Conservation (phyloP, 768 basidiomycete genomes). For the Suillus americanus region DNA sequence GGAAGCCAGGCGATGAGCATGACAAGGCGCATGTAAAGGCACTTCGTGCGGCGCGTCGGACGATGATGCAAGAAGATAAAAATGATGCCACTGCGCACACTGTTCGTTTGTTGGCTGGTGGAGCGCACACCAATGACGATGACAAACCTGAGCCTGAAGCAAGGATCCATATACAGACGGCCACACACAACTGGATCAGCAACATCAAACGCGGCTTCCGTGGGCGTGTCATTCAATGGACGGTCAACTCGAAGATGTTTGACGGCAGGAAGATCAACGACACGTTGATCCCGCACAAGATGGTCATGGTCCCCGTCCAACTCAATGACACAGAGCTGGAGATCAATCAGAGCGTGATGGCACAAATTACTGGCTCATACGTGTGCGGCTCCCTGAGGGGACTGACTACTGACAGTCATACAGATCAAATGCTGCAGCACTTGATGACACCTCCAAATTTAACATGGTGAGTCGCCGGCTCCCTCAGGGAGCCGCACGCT, state of each 20-base stretch:
- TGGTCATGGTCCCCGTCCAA: background rate
- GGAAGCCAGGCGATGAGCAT: slow-evolving; percentile 12
- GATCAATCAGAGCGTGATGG: background rate
- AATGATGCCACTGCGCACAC: background rate
- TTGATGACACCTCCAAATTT: background rate
- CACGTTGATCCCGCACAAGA: background rate
- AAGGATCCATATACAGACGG: background rate
- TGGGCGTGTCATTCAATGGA: background rate
- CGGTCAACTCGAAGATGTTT: background rate
- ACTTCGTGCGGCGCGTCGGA: background rate
- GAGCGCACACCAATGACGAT: background rate
- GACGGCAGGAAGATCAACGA: slow-evolving; percentile 1
- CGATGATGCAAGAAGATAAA: background rate
- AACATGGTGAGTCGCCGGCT: background rate
- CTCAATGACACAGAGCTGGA: background rate
- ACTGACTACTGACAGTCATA: background rate
- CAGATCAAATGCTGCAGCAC: background rate
- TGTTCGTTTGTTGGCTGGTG: background rate
- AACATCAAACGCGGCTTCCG: background rate
- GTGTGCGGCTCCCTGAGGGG: background rate
- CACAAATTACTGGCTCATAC: background rate
- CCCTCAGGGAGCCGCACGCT: background rate
- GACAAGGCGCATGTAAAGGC: slow-evolving; percentile 15
- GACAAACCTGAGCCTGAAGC: background rate
- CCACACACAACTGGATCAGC: background rate